These are phyloP conservation scores for Sophora flavescens DNA, from an alignment of 306 rosid genomes.

Conservation along the genomic window DNA sequence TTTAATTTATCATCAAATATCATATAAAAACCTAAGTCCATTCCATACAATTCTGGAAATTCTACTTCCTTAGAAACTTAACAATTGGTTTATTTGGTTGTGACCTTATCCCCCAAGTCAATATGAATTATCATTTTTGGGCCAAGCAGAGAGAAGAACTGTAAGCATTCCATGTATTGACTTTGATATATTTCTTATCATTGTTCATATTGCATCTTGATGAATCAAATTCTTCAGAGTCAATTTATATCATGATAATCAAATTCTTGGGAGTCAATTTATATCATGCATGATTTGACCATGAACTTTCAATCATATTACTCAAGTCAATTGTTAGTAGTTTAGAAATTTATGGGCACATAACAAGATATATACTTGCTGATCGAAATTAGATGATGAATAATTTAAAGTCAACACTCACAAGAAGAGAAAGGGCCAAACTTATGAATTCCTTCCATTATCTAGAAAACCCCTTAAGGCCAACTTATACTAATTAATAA, in stretches of 20 bases:
- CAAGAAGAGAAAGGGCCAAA: not conserved
- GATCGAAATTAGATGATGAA: not conserved
- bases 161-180: constrained; percentile 1
- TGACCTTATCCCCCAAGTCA: no score
- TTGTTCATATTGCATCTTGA: constrained; percentile 19
- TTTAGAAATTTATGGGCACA: not conserved
- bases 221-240: no score
- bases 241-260: no score
- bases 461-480: not conserved
- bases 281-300: not conserved
- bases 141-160: not conserved
- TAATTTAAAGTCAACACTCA: not conserved
- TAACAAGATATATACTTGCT: not conserved
- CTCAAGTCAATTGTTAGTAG: not conserved
- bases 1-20: not conserved
- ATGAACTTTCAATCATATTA: not conserved
- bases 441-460: not conserved
- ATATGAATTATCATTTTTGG: no score
- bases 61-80: not conserved
- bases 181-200: not conserved
- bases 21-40: not conserved
- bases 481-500: not conserved
- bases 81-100: not conserved
- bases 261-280: no score
- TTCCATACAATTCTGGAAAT: not conserved